Evolutionary conservation across 352 stramenopile genomes (phyloP).

Genomic region (Phytophthora agathidicida): DNA sequence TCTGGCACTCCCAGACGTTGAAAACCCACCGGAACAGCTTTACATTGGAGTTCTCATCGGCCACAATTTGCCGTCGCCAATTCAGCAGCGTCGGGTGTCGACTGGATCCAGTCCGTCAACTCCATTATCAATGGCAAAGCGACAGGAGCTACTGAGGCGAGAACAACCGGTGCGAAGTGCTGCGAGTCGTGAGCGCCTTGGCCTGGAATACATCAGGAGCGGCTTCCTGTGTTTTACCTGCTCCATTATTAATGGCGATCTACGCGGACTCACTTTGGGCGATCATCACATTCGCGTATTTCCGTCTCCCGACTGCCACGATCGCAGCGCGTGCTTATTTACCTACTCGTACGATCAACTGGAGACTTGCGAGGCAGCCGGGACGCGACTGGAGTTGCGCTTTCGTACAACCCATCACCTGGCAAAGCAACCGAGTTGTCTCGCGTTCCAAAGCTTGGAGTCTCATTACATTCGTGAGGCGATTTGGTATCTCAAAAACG

Average conservation of each 20-base stretch:
- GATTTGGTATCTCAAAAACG: slow-evolving; percentile 67
- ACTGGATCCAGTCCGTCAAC: slow-evolving; percentile 15
- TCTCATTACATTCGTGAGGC: slow-evolving; percentile 68
- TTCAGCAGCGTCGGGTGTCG: slow-evolving; percentile 58
- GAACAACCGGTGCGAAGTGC: slow-evolving; percentile 59
- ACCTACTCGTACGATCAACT: slow-evolving; percentile 68
- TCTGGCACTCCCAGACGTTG: slow-evolving; percentile 33
- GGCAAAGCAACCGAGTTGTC: slow-evolving; percentile 63
- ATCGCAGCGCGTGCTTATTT: slow-evolving; percentile 74
- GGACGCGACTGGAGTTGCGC: slow-evolving; percentile 56
- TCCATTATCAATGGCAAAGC: slow-evolving; percentile 40
- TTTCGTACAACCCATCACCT: slow-evolving; percentile 45
- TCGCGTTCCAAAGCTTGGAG: slow-evolving; percentile 64
- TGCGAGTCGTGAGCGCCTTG: slow-evolving; percentile 49
- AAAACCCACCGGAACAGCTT: slow-evolving; percentile 47
- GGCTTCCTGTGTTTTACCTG: slow-evolving; percentile 63
- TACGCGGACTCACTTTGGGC: slow-evolving; percentile 61
- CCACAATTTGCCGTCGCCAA: slow-evolving; percentile 61
- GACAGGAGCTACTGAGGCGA: slow-evolving; percentile 56
- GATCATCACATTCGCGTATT: slow-evolving; percentile 58
- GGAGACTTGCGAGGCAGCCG: slow-evolving; percentile 50
- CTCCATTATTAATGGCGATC: slow-evolving; percentile 63
- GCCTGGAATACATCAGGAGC: slow-evolving; percentile 56
- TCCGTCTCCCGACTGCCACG: slow-evolving; percentile 56
- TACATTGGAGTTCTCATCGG: slow-evolving; percentile 76